Conservation (phyloP, 805 yeast genomes). For the Diddensiella caesifluorescens region DNA sequence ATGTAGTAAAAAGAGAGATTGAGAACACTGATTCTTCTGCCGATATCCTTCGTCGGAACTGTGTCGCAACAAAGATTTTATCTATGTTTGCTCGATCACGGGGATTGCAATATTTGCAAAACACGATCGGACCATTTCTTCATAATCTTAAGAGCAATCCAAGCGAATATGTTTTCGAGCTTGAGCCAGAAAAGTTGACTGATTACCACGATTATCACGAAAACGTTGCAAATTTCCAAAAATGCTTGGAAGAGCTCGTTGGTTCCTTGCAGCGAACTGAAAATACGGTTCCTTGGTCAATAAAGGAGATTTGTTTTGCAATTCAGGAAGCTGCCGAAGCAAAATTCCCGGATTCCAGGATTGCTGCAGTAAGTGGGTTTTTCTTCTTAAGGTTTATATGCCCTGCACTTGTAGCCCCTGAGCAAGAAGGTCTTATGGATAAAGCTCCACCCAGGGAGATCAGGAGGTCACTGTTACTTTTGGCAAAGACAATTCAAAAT, state of each 20-base stretch:
- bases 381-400: slow-evolving; percentile 67
- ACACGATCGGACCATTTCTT: slow-evolving; percentile 52
- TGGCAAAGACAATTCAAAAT: slow-evolving; percentile 29
- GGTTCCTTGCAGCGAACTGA: slow-evolving; percentile 49
- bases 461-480: slow-evolving; percentile 22
- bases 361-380: slow-evolving; percentile 76
- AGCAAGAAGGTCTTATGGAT: slow-evolving; percentile 35
- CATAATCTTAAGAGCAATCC: slow-evolving; percentile 44
- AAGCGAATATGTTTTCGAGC: slow-evolving; percentile 51
- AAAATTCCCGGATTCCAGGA: slow-evolving; percentile 56
- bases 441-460: slow-evolving; percentile 18
- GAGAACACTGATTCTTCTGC: slow-evolving; percentile 53
- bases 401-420: slow-evolving; percentile 83
- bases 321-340: slow-evolving; percentile 51
- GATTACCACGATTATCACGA: slow-evolving; percentile 31
- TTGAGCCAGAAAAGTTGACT: slow-evolving; percentile 44
- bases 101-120: slow-evolving; percentile 54
- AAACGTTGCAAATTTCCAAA: slow-evolving; percentile 46
- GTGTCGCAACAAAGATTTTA: slow-evolving; percentile 73
- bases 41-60: slow-evolving; percentile 73
- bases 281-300: slow-evolving; percentile 52
- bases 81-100: slow-evolving; percentile 65
- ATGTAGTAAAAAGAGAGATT: slow-evolving; percentile 59
- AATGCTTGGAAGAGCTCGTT: slow-evolving; percentile 51
- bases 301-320: slow-evolving; percentile 56